Evolutionary conservation across 2,329 filamentous ascomycete genomes (phyloP).

Genomic region (Colletotrichum neosansevieriae): DNA sequence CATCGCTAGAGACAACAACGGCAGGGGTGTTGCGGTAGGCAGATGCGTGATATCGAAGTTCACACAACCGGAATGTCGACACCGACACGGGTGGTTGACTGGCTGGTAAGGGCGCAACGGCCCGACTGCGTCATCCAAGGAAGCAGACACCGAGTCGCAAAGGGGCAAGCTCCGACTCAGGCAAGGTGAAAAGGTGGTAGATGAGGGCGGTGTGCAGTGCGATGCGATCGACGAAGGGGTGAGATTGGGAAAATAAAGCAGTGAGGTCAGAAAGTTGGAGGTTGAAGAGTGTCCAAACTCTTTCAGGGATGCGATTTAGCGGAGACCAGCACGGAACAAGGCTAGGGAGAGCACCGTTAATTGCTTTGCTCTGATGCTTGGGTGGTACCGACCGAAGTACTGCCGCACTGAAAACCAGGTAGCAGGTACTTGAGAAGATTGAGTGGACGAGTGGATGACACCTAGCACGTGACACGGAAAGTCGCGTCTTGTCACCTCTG

Average conservation of each 20-base stretch:
- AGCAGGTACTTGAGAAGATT: slow-evolving; percentile 6
- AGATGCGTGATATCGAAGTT: slow-evolving; percentile 46
- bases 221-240: slow-evolving; percentile 34
- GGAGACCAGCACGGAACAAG: slow-evolving; percentile 40
- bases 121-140: slow-evolving; percentile 34
- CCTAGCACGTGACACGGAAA: slow-evolving; percentile 22
- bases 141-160: slow-evolving; percentile 29
- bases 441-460: not conserved
- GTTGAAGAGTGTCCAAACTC: slow-evolving; percentile 42
- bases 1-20: slow-evolving; percentile 27
- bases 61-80: slow-evolving; percentile 55
- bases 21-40: slow-evolving; percentile 31
- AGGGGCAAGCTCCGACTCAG: slow-evolving; percentile 13
- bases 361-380: slow-evolving; percentile 12
- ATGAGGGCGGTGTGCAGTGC: slow-evolving; percentile 25
- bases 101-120: slow-evolving; percentile 20
- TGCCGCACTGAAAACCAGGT: not conserved
- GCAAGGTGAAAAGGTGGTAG: slow-evolving; percentile 24
- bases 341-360: slow-evolving; percentile 28
- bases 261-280: slow-evolving; percentile 41
- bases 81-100: slow-evolving; percentile 29
- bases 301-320: slow-evolving; percentile 41
- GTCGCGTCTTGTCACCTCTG: slow-evolving; percentile 27
- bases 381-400: slow-evolving; percentile 16
- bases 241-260: slow-evolving; percentile 28